Evolutionary conservation across 2,329 filamentous ascomycete genomes (phyloP), one percentile per base, ranked within the genome.

Genomic region (Gaeumannomyces tritici): DNA sequence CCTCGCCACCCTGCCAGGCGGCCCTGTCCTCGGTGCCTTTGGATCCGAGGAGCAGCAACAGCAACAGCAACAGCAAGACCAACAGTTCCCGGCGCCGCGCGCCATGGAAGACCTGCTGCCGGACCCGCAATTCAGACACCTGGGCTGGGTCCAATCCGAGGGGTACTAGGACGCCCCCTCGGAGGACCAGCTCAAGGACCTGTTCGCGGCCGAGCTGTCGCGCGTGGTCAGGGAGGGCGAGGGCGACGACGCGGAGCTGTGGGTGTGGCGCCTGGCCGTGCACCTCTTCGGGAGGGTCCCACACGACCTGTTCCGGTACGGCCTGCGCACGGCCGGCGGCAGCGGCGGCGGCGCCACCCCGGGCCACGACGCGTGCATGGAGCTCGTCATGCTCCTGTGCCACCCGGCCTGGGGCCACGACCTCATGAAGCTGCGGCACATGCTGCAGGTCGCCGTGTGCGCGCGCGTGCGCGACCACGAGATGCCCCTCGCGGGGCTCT

Each of bases 231-330:
- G 24, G 47, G 57, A 56, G 18, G 56, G 33, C 18, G 28, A 24
- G 11, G 55, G 42, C 31, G 35, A 27, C 31, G 59, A 47, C 24
- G 58, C 62, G 5, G 62, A 63, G 54, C 26, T 63, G 31, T 57
- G 55, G 62, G 51, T 63, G 27, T 63, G 62, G 62, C 57, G 59
- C 15, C 58, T 57, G 26, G 57, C 54, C 58, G 54, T 63, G 21
- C 51, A 63, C 51, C 42, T 63, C 29, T 61, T 60, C 58, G 35
- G 47, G 12, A 47, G n/a, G 24, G 55, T 57, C 18, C 58, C 59
- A n/a, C 57, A 57, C 29, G 62, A 57, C 4, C 62, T 63, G 28
- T 63, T 60, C 51, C 59, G 62, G 8, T 63, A 63, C 26, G 62
- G 62, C 5, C 59, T 63, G n/a, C 56, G 61, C 4, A 51, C 27